These are phyloP conservation scores for Leptosphaerulina australis DNA, from an alignment of 2,329 filamentous ascomycete species.

Conservation along the genomic window DNA sequence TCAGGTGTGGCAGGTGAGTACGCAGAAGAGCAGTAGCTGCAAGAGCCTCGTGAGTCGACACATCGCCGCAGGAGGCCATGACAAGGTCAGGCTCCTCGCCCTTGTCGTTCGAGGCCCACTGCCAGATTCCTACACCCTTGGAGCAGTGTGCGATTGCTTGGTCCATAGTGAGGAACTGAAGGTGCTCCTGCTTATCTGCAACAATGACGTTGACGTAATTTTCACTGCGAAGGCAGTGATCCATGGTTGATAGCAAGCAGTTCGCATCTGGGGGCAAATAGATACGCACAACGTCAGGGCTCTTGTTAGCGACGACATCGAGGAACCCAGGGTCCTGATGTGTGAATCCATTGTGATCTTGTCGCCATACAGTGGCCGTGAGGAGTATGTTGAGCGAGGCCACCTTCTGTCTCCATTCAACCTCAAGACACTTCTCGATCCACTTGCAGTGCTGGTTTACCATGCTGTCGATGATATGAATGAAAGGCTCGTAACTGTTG, in stretches of 20 bases:
- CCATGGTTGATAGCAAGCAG: conserved; percentile 74
- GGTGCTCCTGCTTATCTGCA: conserved; percentile 78
- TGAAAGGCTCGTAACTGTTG: conserved; percentile 83
- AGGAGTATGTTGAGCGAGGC: conserved; percentile 80
- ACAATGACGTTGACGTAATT: conserved; percentile 86
- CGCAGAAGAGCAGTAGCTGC: conserved; percentile 76
- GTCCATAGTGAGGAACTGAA: conserved; percentile 77
- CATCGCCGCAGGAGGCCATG: conserved; percentile 77
- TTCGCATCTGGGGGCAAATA: conserved; percentile 83
- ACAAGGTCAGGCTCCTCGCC: conserved; percentile 73
- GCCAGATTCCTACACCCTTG: conserved; percentile 79
- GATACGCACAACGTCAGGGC: conserved; percentile 78
- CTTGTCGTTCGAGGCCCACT: conserved; percentile 74
- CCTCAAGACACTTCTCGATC: conserved; percentile 81
- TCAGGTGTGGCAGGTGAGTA: conserved; percentile 72
- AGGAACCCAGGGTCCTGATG: conserved; percentile 83
- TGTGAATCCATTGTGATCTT: conserved; percentile 84
- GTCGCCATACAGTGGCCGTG: conserved; percentile 79
- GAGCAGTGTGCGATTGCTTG: conserved; percentile 76
- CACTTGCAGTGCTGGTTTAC: conserved; percentile 87
- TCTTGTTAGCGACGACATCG: conserved; percentile 80
- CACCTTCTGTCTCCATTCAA: conserved; percentile 75
- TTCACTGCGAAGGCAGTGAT: conserved; percentile 73
- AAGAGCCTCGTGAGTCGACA: conserved; percentile 74
- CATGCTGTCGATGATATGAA: conserved; percentile 84